Percentiles rank a stretch among this genome's conserved stretches.
These are phyloP conservation scores for Fusarium nelsonii DNA, from an alignment of 2,329 filamentous ascomycete species.

Conservation along the genomic window DNA sequence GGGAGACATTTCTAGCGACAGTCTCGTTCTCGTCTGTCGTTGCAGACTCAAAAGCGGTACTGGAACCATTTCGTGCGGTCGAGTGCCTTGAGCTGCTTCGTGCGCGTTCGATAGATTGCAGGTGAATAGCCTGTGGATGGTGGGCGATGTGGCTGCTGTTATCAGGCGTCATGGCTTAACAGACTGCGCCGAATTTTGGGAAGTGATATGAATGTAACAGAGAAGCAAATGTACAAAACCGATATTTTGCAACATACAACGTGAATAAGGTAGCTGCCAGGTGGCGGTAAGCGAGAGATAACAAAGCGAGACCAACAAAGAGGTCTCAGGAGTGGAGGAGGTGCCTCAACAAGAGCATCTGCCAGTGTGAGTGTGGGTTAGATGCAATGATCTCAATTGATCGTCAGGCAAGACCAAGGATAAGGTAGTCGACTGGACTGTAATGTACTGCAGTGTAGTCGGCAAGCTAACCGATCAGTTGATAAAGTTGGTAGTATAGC, in stretches of 20 bases:
- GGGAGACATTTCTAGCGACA: slow-evolving; percentile 58
- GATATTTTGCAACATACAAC: slow-evolving; percentile 5
- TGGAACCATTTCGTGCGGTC: slow-evolving; percentile 54
- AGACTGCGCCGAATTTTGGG: not conserved
- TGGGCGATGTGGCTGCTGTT: slow-evolving; percentile 57
- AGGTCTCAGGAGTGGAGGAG: slow-evolving; percentile 7
- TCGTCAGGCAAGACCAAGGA: slow-evolving; percentile 19
- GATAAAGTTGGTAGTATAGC: slow-evolving; percentile 8
- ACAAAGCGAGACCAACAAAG: slow-evolving; percentile 12
- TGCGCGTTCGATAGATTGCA: slow-evolving; percentile 52
- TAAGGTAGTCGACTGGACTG: not conserved
- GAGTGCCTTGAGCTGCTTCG: slow-evolving; percentile 50
- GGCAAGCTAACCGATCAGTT: slow-evolving; percentile 7
- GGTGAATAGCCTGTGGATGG: slow-evolving; percentile 60
- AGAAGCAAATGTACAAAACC: slow-evolving; percentile 3
- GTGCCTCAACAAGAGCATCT: slow-evolving; percentile 11
- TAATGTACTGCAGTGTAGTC: not conserved
- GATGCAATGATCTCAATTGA: slow-evolving; percentile 13
- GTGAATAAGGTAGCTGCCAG: not conserved
- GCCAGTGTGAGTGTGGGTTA: slow-evolving; percentile 5
- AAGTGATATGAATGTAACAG: not conserved
- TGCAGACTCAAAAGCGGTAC: slow-evolving; percentile 60
- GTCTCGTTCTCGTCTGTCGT: slow-evolving; percentile 54
- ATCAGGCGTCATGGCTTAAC: slow-evolving; percentile 57
- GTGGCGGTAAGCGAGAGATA: slow-evolving; percentile 13